Percentiles rank a stretch among this genome's conserved stretches.
These are phyloP conservation scores for Penicillium aurantiogriseum DNA, from an alignment of 2,329 filamentous ascomycete species.

Conservation along the genomic window DNA sequence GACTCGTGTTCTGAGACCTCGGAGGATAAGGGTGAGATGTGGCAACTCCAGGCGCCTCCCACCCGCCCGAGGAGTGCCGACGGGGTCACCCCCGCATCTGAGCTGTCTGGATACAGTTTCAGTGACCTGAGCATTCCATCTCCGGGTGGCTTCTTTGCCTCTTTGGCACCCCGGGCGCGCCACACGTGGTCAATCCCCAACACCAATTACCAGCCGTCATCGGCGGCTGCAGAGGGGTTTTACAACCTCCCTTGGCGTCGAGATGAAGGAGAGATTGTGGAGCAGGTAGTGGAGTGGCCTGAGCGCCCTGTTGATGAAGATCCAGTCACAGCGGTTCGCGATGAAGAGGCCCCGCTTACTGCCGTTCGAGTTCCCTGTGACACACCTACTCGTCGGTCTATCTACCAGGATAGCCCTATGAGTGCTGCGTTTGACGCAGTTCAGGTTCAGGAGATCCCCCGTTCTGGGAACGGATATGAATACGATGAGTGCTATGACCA, in stretches of 20 bases:
- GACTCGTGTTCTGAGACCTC: slow-evolving; percentile 43
- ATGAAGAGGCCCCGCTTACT: slow-evolving; percentile 34
- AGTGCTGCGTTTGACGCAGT: slow-evolving; percentile 27
- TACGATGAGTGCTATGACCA: slow-evolving; percentile 73
- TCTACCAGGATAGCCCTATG: slow-evolving; percentile 29
- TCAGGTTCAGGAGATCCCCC: slow-evolving; percentile 58
- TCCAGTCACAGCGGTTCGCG: slow-evolving; percentile 35
- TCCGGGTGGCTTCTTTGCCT: slow-evolving; percentile 87
- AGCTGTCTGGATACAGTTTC: slow-evolving; percentile 66
- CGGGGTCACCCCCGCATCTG: slow-evolving; percentile 52
- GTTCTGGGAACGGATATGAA: slow-evolving; percentile 54
- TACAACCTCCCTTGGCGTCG: slow-evolving; percentile 78
- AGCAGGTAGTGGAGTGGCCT: slow-evolving; percentile 64
- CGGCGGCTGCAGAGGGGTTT: slow-evolving; percentile 87
- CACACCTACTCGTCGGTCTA: slow-evolving; percentile 27
- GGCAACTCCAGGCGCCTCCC: slow-evolving; percentile 56
- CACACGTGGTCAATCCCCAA: slow-evolving; percentile 74
- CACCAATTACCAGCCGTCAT: slow-evolving; percentile 66
- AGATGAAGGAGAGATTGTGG: slow-evolving; percentile 53
- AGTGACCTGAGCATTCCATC: slow-evolving; percentile 86
- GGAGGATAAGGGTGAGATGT: slow-evolving; percentile 60
- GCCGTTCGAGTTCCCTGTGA: slow-evolving; percentile 51
- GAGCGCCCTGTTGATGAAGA: slow-evolving; percentile 41
- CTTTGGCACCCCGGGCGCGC: slow-evolving; percentile 70
- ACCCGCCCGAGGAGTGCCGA: slow-evolving; percentile 47